Evolutionary conservation across 208 protist genomes (phyloP).

Genomic region (Crithidia sp.): DNA sequence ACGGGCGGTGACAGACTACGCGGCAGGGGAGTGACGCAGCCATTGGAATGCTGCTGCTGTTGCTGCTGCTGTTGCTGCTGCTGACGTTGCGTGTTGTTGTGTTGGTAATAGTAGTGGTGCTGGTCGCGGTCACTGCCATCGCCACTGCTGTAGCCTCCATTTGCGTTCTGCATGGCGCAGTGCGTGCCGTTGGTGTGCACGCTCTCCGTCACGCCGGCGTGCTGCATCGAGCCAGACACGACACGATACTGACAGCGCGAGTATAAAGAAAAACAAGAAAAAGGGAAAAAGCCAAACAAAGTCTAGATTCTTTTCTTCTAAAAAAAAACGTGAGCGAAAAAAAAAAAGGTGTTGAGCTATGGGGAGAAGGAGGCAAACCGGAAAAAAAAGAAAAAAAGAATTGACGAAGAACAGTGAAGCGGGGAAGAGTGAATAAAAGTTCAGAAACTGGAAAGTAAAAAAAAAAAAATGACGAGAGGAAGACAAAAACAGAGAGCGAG

Average conservation of each 20-base stretch:
- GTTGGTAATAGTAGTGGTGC: neutral
- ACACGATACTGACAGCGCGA: neutral
- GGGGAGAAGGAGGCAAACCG: neutral
- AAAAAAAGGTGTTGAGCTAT: no score
- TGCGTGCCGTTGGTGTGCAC: neutral
- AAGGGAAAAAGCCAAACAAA: no score
- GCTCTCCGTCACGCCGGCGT: neutral
- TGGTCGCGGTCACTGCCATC: neutral
- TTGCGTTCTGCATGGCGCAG: neutral
- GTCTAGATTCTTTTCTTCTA: no score
- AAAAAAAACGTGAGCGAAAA: no score
- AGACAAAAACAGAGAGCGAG: neutral
- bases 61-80: no score
- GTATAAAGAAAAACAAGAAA: conserved; percentile 1
- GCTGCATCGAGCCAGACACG: neutral
- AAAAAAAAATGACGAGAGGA: neutral
- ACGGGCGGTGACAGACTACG: neutral
- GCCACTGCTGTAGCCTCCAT: neutral
- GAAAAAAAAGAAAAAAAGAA: neutral
- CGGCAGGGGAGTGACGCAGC: conserved; percentile 5
- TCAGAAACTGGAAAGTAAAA: neutral
- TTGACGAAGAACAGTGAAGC: neutral
- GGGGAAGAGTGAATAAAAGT: neutral
- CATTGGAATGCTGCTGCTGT: neutral
- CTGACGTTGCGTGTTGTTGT: no score